Base-by-base conservation (phyloP, 345 rosid species). In the Gossypioides kirkii region DNA sequence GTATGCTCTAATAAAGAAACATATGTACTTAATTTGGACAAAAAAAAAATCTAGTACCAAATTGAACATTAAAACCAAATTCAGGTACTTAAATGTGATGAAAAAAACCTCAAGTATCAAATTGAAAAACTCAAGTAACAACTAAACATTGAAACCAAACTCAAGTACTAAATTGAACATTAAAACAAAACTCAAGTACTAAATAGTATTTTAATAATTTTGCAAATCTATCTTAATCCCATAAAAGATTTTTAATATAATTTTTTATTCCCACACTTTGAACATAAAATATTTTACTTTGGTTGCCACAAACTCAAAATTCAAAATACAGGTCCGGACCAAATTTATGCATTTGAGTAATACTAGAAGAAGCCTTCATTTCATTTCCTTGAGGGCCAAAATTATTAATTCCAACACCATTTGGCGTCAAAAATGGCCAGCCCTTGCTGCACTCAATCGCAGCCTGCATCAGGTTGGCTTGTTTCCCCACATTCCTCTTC, bases 401-500 rank as follows among this genome's bases (percentile, higher is more conserved):
- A 32, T 9, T 16, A 50, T 20, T 52, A 17, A 16, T 52, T 52
- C 18, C 56, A 3, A 18, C 2, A 32, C 47, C 74, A 71, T 56
- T 71, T 36, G 50, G 11, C 17, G 20, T 18, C 20, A 58, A 71
- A 36, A 41, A 26, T 38, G 47, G 63, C 50, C 52, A 41, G 17
- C 11, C 45, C 22, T 56, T 52, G 32, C 73, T 25, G 6, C 58
- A 32, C 49, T 76, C 75, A 17, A 80, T 23, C 75, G 78, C 14
- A 75, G 81, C 25, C 36, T 69, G 36, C 62, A 56, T 22, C 61
- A 58, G 70, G 55, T 80, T 72, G 20, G 70, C 78, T 79, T 81
- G 86, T 26, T 60, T 69, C 10, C 70, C 41, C 0, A 89, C 81
- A n/a, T 73, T 74, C 22, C 76, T 79, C 74, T 63, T 85, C 50